Evolutionary conservation across 1,139 yeast genomes (phyloP).

Genomic region (Yamadazyma blattariae): DNA sequence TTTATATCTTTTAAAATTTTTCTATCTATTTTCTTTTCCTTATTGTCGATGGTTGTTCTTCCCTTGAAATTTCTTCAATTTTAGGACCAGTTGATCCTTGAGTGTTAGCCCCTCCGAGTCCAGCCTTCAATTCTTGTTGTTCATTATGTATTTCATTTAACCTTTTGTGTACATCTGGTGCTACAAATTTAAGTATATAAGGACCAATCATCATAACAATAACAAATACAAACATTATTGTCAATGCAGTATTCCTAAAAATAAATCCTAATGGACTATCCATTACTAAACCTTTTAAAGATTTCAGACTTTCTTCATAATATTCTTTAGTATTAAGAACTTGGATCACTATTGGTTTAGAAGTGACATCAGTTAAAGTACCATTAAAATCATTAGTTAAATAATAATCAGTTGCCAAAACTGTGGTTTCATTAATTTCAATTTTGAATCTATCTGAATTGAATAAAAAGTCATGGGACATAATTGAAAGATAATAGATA

Average conservation of each 20-base stretch:
- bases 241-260: conserved; percentile 35
- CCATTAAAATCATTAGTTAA: conserved; percentile 18
- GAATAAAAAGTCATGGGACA: conserved; percentile 38
- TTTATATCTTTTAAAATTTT: not conserved
- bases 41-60: not conserved
- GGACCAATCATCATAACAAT: conserved; percentile 36
- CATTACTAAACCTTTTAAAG: conserved; percentile 31
- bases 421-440: conserved; percentile 19
- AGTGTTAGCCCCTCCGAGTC: too few relatives aligned
- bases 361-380: conserved; percentile 14
- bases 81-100: too few relatives aligned
- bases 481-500: conserved; percentile 30
- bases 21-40: conserved; percentile 5
- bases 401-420: conserved; percentile 23
- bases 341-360: conserved; percentile 22
- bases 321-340: conserved; percentile 26
- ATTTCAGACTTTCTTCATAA: conserved; percentile 35
- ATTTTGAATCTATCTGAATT: conserved; percentile 25
- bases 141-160: conserved; percentile 25
- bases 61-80: conserved; percentile 9
- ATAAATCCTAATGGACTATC: conserved; percentile 45
- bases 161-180: conserved; percentile 39
- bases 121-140: conserved; percentile 3
- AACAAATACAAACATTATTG: conserved; percentile 29
- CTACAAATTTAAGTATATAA: conserved; percentile 25